Evolutionary conservation across 2,329 filamentous ascomycete species (phyloP), one percentile per base, ranked within the genome.

Genomic region (Aspergillus pseudoterreus): DNA sequence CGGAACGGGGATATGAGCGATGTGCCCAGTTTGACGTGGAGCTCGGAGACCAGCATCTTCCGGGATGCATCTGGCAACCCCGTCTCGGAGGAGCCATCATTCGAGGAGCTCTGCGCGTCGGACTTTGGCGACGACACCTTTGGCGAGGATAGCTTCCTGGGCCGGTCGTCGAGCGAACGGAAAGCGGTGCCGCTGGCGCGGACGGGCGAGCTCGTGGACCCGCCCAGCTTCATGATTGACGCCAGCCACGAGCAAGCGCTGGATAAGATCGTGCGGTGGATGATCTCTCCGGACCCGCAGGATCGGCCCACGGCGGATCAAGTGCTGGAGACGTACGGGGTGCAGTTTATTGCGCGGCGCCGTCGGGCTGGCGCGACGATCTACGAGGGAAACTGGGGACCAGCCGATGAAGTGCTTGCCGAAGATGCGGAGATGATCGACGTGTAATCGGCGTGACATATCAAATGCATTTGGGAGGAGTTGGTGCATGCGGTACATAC

Each of bases 301-400:
- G 76, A 85, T 45, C 87, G 94, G 48, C 94, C 92, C 4, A 82
- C 80, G 1, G 82, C 90, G 21, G 80, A 87, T 47, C 82, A 95
- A 57, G 74, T 99, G 10, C 80, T 96, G 43, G 74, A 81, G 43
- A 81, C 85, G 1, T 83, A 85, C 45, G 90, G 90, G 21, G 80
- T 96, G 47, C 81, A 80, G 55, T 99, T 94, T 88, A 87, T 95
- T 30, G 82, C 85, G 49, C 75, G 78, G 46, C 85, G 91, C 56
- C 85, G 91, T 50, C 85, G 87, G 50, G 89, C 91, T 10, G 89
- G 91, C 42, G 94, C 94, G n/a, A 96, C 91, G 0, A 85, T 99
- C 48, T 99, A 88, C 62, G 94, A 99, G 74, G 94, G 94, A 56
- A 94, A 90, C 68, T 99, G 92, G 88, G 94, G 94, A 4, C 92